phyloP scores from a whole-genome alignment of 208 protist genomes.

The Leptomonas pyrrhocoris region DNA sequence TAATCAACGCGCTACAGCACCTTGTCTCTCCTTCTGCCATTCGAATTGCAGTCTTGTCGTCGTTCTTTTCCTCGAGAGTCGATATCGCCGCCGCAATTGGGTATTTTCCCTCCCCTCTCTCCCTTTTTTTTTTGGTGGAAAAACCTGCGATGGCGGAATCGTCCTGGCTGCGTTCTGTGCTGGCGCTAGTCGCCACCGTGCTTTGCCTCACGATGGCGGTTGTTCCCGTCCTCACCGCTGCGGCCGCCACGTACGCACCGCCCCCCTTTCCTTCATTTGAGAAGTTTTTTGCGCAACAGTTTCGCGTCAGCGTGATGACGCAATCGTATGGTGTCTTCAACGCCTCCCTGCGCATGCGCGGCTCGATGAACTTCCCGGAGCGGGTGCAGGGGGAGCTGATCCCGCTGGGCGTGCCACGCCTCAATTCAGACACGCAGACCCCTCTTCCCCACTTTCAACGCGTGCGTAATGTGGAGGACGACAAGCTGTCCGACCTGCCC shows the following conservation, averaged over 20 bases:
- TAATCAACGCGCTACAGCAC: too few relatives aligned
- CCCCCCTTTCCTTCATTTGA: conserved; percentile 40
- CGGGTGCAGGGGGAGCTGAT: conserved; percentile 71
- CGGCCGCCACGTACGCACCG: conserved; percentile 3
- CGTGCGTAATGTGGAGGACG: conserved; percentile 35
- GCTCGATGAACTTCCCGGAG: conserved; percentile 68
- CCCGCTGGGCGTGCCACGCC: conserved; percentile 43
- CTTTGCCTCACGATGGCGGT: conserved; percentile 8
- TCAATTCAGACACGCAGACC: conserved; percentile 15
- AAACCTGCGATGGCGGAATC: background rate
- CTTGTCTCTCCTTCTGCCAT: too few relatives aligned
- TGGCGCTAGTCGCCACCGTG: background rate
- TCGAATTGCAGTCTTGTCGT: too few relatives aligned
- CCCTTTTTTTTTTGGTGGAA: background rate
- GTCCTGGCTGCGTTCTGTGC: background rate
- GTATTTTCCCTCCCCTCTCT: conserved; percentile 10
- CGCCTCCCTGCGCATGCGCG: conserved; percentile 55
- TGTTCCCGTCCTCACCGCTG: background rate
- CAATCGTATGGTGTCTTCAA: conserved; percentile 71
- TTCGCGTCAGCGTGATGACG: conserved; percentile 76
- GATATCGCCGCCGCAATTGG: background rate
- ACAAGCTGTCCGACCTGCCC: conserved; percentile 25
- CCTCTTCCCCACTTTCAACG: conserved; percentile 54
- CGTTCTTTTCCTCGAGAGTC: too few relatives aligned
- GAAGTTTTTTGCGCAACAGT: conserved; percentile 61